phyloP scores from a whole-genome alignment of 352 stramenopile genomes.

The Globisporangium spinosum region DNA sequence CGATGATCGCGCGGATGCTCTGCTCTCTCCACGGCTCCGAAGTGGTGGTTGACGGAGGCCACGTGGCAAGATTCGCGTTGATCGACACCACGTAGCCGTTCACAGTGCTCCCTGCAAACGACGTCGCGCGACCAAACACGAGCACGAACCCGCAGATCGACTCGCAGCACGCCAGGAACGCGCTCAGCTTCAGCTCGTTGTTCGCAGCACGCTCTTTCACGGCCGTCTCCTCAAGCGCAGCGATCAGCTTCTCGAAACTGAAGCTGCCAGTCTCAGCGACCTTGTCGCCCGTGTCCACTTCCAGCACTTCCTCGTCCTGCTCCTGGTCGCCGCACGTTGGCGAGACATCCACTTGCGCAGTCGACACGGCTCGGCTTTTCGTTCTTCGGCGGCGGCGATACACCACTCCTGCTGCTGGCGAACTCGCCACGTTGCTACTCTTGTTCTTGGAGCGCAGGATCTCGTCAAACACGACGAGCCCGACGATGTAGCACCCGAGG shows the following conservation, averaged over 20 bases:
- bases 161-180: conserved; percentile 54
- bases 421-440: background rate
- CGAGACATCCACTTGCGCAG: background rate
- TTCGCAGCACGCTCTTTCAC: conserved; percentile 32
- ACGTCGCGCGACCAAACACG: conserved; percentile 76
- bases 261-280: conserved; percentile 29
- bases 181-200: conserved; percentile 37
- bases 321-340: conserved; percentile 12
- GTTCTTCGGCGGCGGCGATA: conserved; percentile 4
- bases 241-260: conserved; percentile 46
- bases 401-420: background rate
- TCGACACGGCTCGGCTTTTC: background rate
- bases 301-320: conserved; percentile 50
- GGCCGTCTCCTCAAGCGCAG: conserved; percentile 31
- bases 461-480: conserved; percentile 56
- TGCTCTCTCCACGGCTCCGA: conserved; percentile 42
- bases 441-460: conserved; percentile 22
- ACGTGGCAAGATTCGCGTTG: conserved; percentile 50
- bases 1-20: conserved; percentile 52
- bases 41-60: conserved; percentile 24
- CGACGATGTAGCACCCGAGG: conserved; percentile 43
- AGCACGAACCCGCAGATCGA: conserved; percentile 69
- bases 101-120: conserved; percentile 75
- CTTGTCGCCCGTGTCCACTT: conserved; percentile 54
- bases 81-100: conserved; percentile 73